Evolutionary conservation across 768 basidiomycete genomes (phyloP).

Genomic region (Pleurotus salmoneostramineus): DNA sequence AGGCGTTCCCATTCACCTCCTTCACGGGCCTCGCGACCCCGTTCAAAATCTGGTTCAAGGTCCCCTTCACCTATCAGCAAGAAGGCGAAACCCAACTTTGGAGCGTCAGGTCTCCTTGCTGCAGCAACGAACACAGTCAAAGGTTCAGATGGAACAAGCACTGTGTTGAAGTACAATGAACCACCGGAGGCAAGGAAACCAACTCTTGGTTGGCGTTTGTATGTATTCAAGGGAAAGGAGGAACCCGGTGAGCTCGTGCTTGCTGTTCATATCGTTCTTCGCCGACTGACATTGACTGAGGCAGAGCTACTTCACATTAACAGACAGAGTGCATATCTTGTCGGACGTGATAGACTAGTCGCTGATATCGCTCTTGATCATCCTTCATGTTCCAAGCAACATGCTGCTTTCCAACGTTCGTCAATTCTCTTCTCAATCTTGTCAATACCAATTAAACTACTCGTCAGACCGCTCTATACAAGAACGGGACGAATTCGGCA

Average conservation of each 20-base stretch:
- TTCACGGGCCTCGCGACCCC: slow-evolving; percentile 34
- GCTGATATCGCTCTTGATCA: slow-evolving; percentile 89
- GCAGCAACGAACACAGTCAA: slow-evolving; percentile 94
- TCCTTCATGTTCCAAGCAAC: slow-evolving; percentile 97
- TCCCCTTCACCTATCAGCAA: slow-evolving; percentile 41
- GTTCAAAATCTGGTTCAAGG: slow-evolving; percentile 33
- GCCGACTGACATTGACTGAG: background rate
- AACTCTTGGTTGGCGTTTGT: slow-evolving; percentile 84
- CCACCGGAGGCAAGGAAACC: slow-evolving; percentile 98
- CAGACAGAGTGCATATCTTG: slow-evolving; percentile 89
- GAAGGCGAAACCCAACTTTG: slow-evolving; percentile 88
- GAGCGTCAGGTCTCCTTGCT: slow-evolving; percentile 83
- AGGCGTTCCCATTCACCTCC: slow-evolving; percentile 66
- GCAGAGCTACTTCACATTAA: slow-evolving; percentile 90
- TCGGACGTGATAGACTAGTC: slow-evolving; percentile 86
- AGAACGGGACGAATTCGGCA: slow-evolving; percentile 86
- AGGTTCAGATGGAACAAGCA: slow-evolving; percentile 68
- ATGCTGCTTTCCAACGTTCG: slow-evolving; percentile 92
- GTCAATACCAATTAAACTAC: background rate
- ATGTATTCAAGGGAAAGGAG: slow-evolving; percentile 95
- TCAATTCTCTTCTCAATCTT: slow-evolving; percentile 5
- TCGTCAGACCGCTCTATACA: slow-evolving; percentile 72
- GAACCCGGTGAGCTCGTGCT: slow-evolving; percentile 74
- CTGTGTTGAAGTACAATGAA: slow-evolving; percentile 95
- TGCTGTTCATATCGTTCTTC: background rate